phyloP scores from a whole-genome alignment of 2,329 filamentous ascomycete genomes.

The Dactylellina haptotyla region DNA sequence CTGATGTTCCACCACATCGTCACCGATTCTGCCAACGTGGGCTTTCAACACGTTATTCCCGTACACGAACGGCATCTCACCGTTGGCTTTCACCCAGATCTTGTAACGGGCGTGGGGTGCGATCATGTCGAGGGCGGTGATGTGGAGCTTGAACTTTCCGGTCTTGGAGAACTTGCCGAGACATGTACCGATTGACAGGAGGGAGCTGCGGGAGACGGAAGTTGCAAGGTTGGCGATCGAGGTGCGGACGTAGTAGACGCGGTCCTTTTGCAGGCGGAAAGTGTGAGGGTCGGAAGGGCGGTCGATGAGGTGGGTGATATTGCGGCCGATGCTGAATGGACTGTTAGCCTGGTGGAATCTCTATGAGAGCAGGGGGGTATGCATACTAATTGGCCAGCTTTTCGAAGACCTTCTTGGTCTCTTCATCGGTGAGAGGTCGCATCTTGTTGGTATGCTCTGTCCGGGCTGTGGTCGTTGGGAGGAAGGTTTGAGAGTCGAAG shows the following conservation, averaged over 20 bases:
- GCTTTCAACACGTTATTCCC: conserved; percentile 88
- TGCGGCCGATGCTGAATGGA: conserved; percentile 61
- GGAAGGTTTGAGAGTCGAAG: background rate
- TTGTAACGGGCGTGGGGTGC: conserved; percentile 93
- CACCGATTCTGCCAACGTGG: conserved; percentile 83
- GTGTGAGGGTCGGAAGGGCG: conserved; percentile 80
- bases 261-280: conserved; percentile 81
- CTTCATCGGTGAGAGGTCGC: conserved; percentile 78
- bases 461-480: background rate
- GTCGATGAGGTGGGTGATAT: conserved; percentile 75
- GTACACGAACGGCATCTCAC: conserved; percentile 97
- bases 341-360: conserved; percentile 60
- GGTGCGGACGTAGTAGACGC: conserved; percentile 91
- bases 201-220: conserved; percentile 80
- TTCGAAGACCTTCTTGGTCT: conserved; percentile 78
- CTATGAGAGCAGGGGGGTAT: conserved; percentile 71
- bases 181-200: conserved; percentile 89
- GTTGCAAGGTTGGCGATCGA: conserved; percentile 91
- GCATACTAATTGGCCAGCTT: conserved; percentile 96
- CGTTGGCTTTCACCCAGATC: conserved; percentile 95
- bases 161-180: conserved; percentile 96
- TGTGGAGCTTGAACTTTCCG: conserved; percentile 92
- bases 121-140: conserved; percentile 89
- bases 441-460: conserved; percentile 65
- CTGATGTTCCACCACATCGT: conserved; percentile 92